Evolutionary conservation across 805 yeast species (phyloP).

Genomic region (Priceomyces medius): DNA sequence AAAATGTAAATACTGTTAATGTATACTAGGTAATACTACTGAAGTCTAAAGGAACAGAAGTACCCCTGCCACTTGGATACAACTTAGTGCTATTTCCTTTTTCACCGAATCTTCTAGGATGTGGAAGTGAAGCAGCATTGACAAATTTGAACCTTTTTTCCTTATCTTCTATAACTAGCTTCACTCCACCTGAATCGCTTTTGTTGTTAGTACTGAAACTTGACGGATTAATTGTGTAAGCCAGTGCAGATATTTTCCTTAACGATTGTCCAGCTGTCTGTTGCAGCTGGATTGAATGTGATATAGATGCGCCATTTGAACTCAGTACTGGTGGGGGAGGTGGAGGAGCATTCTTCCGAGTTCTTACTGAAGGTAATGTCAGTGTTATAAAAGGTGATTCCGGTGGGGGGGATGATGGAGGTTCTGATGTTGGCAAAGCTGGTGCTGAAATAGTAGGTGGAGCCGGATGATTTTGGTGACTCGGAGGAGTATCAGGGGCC

Average conservation of each 20-base stretch:
- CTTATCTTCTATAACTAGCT: constrained; percentile 60
- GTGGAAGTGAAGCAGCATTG: constrained; percentile 71
- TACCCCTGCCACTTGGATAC: constrained; percentile 94
- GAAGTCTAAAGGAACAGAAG: constrained; percentile 82
- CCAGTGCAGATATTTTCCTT: constrained; percentile 62
- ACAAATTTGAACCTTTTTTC: constrained; percentile 59
- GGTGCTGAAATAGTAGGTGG: constrained; percentile 29
- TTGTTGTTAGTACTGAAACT: constrained; percentile 20
- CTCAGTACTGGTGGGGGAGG: constrained; percentile 26
- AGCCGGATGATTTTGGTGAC: constrained; percentile 29
- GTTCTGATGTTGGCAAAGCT: constrained; percentile 13
- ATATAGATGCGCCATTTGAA: constrained; percentile 7
- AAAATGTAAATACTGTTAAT: background rate
- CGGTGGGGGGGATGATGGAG: constrained; percentile 20
- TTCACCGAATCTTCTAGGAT: constrained; percentile 78
- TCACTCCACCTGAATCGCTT: constrained; percentile 14
- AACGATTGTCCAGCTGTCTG: constrained; percentile 50
- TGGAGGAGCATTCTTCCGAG: constrained; percentile 31
- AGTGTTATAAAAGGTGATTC: constrained; percentile 17
- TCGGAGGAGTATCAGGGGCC: constrained; percentile 18
- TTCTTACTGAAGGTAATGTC: constrained; percentile 7
- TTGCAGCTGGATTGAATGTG: constrained; percentile 33
- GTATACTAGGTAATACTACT: constrained; percentile 19
- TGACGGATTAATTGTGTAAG: constrained; percentile 58
- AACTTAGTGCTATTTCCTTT: constrained; percentile 53